Evolutionary conservation across 345 rosid species (phyloP).

Genomic region (Eucalyptus urophylla): DNA sequence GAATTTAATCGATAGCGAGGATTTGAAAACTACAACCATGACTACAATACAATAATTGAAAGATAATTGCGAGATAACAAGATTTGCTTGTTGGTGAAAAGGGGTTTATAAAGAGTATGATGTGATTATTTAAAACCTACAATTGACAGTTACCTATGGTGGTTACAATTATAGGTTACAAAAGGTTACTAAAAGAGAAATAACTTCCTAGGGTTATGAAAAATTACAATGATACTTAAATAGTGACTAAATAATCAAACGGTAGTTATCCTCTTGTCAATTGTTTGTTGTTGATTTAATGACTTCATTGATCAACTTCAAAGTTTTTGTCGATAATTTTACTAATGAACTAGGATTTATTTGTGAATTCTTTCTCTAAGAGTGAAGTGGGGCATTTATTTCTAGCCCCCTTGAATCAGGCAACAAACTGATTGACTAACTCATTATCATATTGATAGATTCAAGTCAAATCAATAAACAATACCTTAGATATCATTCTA

Average conservation of each 20-base stretch:
- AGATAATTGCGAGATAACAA: neutral
- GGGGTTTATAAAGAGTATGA: neutral
- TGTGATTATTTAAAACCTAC: neutral
- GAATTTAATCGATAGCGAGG: neutral
- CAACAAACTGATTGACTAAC: neutral
- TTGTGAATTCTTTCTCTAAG: neutral
- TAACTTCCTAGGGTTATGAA: neutral
- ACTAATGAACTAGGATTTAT: accelerated
- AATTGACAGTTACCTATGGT: no score
- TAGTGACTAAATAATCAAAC: neutral
- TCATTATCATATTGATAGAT: neutral
- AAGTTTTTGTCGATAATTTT: accelerated
- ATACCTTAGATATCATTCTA: neutral
- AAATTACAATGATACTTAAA: neutral
- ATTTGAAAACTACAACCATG: neutral
- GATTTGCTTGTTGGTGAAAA: neutral
- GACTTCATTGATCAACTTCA: neutral
- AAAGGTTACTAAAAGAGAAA: neutral
- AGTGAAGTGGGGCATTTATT: neutral
- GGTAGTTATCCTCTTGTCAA: neutral
- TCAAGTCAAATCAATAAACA: neutral
- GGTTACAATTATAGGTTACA: neutral
- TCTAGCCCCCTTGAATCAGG: neutral
- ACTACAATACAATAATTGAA: neutral
- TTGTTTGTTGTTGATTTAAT: neutral